Base-by-base conservation (phyloP, 352 stramenopile species). In the Saprolegnia parasitica region DNA sequence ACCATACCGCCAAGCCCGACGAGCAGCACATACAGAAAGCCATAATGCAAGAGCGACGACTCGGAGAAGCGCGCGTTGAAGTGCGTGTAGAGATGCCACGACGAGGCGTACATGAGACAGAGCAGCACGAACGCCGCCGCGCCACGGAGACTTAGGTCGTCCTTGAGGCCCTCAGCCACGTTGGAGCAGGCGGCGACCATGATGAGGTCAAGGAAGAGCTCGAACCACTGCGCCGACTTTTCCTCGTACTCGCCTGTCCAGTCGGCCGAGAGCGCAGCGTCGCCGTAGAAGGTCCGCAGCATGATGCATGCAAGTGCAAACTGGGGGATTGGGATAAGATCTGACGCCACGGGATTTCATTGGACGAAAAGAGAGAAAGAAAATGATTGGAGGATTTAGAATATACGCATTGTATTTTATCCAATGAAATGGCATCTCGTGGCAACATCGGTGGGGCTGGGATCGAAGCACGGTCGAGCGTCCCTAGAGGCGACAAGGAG, bases 201-300 rank as follows among this genome's bases (percentile, higher is more conserved):
- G 29, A 70, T 58, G 16, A 70, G 42, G 46, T 70, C 63, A 2
- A 70, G 47, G 26, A 70, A 70, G 9, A 70, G 47, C 49, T 70
- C 63, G 42, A 70, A 70, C 63, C 63, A 70, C 37, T 70, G 29
- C 18, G 63, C 63, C 11, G 63, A 58, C 54, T 70, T 70, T 49
- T 70, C 42, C 0, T 70, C 63, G 50, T 70, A 70, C 16, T 70
- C 63, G 4, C 47, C 63, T 9, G n/a, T 70, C 63, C 63, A 70
- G 35, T 58, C 63, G 11, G 63, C 63, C 13, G 29, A 54, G 13
- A 70, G 39, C 13, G 21, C 35, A 10, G 63, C 18, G 13, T 24
- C 21, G 20, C 47, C 46, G 26, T 24, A 39, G 11, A 70, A 37
- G 13, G 63, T 49, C 18, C 63, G 63, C 63, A 70, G 20, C 63